Conservation (phyloP, 495 filamentous ascomycete genomes). For the Daldinia childiae region DNA sequence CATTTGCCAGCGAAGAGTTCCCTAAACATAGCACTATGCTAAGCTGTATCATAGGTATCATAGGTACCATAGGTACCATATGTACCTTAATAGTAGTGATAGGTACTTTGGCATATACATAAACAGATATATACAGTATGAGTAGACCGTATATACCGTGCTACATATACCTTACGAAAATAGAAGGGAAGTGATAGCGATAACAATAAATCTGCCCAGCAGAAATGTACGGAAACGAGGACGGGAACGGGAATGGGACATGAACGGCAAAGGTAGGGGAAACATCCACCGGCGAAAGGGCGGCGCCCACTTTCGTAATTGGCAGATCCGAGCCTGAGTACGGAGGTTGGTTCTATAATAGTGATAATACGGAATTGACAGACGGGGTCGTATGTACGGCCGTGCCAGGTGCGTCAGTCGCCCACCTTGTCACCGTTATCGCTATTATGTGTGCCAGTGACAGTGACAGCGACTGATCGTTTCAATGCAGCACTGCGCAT, state of each 20-base stretch:
- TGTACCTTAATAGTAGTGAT: neutral
- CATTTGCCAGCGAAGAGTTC: conserved; percentile 6
- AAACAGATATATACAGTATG: conserved; percentile 10
- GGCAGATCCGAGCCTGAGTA: conserved; percentile 13
- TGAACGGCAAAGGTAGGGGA: conserved; percentile 1
- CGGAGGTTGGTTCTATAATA: conserved; percentile 26
- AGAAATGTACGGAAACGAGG: conserved; percentile 1
- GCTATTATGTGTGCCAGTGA: conserved; percentile 20
- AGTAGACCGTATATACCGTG: neutral
- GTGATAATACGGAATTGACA: conserved; percentile 29
- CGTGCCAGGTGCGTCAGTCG: conserved; percentile 20
- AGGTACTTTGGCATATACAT: neutral
- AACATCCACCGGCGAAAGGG: conserved; percentile 16
- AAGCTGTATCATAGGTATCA: neutral
- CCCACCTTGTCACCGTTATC: conserved; percentile 19
- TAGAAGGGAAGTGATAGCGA: conserved; percentile 13
- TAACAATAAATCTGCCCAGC: too few relatives aligned
- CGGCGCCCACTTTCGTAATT: conserved; percentile 25
- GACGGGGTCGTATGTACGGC: conserved; percentile 15
- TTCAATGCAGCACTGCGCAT: conserved; percentile 41
- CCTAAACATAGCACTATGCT: conserved; percentile 3
- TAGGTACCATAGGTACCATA: neutral
- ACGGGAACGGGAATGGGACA: conserved; percentile 1
- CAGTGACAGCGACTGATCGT: conserved; percentile 26
- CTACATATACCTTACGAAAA: neutral